Percentiles rank a stretch among this genome's conserved stretches.
These are phyloP conservation scores for Metarhizium album DNA, from an alignment of 2,329 filamentous ascomycete species.

Conservation along the genomic window DNA sequence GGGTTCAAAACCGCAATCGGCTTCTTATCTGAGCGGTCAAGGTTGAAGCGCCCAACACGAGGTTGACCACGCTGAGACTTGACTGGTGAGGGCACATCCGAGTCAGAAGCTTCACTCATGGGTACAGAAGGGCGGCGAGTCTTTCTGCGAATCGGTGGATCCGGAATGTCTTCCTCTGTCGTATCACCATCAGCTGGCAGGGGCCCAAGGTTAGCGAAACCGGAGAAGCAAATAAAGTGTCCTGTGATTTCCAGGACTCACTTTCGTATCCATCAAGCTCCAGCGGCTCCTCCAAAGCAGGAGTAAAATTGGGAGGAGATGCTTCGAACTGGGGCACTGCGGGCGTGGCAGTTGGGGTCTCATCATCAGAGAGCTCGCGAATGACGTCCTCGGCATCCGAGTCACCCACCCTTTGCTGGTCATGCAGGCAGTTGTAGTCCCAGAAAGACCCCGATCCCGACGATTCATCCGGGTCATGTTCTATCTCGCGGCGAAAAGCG, in stretches of 20 bases:
- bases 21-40: conserved; percentile 43
- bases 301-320: conserved; percentile 14
- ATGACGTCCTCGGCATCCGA: conserved; percentile 33
- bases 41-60: conserved; percentile 42
- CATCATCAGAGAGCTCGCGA: conserved; percentile 27
- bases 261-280: conserved; percentile 49
- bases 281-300: conserved; percentile 22
- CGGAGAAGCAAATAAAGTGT: background rate
- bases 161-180: conserved; percentile 48
- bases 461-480: conserved; percentile 52
- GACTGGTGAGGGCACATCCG: conserved; percentile 36
- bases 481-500: conserved; percentile 61
- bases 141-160: conserved; percentile 37
- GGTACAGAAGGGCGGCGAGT: conserved; percentile 28
- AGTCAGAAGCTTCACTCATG: conserved; percentile 35
- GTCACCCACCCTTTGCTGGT: conserved; percentile 20
- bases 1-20: conserved; percentile 49
- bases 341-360: conserved; percentile 33
- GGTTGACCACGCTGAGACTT: conserved; percentile 40
- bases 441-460: conserved; percentile 51
- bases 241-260: conserved; percentile 30
- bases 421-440: conserved; percentile 46
- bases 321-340: conserved; percentile 19
- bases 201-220: conserved; percentile 8
- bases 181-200: conserved; percentile 47